phyloP scores from a whole-genome alignment of 2,329 filamentous ascomycete genomes.

The Aureobasidium uvarum region DNA sequence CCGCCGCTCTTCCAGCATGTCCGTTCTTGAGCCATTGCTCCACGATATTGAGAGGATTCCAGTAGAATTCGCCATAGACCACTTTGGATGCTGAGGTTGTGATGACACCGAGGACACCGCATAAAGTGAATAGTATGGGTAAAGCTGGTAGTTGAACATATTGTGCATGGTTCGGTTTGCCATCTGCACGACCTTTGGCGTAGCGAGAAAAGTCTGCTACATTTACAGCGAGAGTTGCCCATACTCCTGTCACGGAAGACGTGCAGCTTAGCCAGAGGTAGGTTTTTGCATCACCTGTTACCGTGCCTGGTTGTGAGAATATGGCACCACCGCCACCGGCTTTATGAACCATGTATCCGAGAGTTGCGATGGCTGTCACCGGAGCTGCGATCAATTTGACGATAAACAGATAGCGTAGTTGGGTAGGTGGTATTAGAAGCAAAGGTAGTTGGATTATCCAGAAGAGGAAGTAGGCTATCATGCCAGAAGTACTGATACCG shows the following conservation, averaged over 20 bases:
- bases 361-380: constrained; percentile 28
- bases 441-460: constrained; percentile 57
- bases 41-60: constrained; percentile 39
- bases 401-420: constrained; percentile 55
- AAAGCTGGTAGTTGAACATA: constrained; percentile 45
- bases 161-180: constrained; percentile 31
- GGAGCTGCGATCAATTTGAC: constrained; percentile 41
- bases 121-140: constrained; percentile 51
- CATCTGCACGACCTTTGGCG: constrained; percentile 20
- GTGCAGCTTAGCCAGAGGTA: constrained; percentile 36
- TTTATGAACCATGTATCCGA: constrained; percentile 30
- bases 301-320: constrained; percentile 34
- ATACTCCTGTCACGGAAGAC: constrained; percentile 36
- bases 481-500: constrained; percentile 57
- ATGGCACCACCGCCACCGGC: constrained; percentile 37
- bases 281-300: constrained; percentile 32
- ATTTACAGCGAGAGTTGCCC: constrained; percentile 40
- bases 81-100: constrained; percentile 56
- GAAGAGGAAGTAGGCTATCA: constrained; percentile 60
- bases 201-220: constrained; percentile 43
- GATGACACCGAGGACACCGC: constrained; percentile 57
- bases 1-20: constrained; percentile 36
- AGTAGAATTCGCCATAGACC: constrained; percentile 51
- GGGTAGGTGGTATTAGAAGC: constrained; percentile 56
- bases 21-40: constrained; percentile 37